These are phyloP conservation scores for Colletotrichum simmondsii DNA, from an alignment of 2,329 filamentous ascomycete genomes.

Conservation along the genomic window DNA sequence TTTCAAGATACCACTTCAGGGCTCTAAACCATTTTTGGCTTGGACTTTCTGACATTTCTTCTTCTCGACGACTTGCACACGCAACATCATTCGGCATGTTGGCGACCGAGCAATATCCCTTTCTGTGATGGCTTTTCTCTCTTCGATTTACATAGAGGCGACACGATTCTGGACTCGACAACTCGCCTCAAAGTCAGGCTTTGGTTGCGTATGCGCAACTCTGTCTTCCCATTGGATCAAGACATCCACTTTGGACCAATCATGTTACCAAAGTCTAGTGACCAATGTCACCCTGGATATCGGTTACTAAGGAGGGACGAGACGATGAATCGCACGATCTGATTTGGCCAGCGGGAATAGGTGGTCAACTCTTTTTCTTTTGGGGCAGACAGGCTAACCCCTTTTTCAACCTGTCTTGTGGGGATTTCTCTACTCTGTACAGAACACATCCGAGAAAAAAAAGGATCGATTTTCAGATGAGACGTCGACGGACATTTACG, in stretches of 20 bases:
- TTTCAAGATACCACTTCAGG: slow-evolving; percentile 34
- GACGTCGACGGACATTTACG: slow-evolving; percentile 14
- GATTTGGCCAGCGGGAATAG: slow-evolving; percentile 29
- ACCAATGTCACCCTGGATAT: slow-evolving; percentile 4
- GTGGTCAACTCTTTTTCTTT: slow-evolving; percentile 27
- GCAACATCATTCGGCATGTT: slow-evolving; percentile 26
- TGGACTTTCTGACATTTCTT: slow-evolving; percentile 25
- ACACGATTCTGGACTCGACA: slow-evolving; percentile 10
- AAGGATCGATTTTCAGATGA: slow-evolving; percentile 28
- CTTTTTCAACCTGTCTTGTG: slow-evolving; percentile 29
- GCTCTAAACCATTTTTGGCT: slow-evolving; percentile 19
- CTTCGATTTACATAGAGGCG: slow-evolving; percentile 30
- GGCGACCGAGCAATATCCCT: slow-evolving; percentile 22
- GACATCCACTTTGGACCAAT: slow-evolving; percentile 20
- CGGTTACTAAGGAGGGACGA: slow-evolving; percentile 11
- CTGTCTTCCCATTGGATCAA: slow-evolving; percentile 25
- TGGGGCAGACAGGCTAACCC: slow-evolving; percentile 30
- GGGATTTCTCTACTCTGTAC: slow-evolving; percentile 19
- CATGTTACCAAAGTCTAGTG: slow-evolving; percentile 3
- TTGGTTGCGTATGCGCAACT: slow-evolving; percentile 21
- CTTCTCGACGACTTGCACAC: slow-evolving; percentile 23
- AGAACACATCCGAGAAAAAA: slow-evolving; percentile 24
- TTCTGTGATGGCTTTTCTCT: slow-evolving; percentile 16
- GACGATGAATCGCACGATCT: slow-evolving; percentile 32
- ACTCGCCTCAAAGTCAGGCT: slow-evolving; percentile 11